phyloP scores from a whole-genome alignment of 1,284 basidiomycete species.

The Apiotrichum laibachii region DNA sequence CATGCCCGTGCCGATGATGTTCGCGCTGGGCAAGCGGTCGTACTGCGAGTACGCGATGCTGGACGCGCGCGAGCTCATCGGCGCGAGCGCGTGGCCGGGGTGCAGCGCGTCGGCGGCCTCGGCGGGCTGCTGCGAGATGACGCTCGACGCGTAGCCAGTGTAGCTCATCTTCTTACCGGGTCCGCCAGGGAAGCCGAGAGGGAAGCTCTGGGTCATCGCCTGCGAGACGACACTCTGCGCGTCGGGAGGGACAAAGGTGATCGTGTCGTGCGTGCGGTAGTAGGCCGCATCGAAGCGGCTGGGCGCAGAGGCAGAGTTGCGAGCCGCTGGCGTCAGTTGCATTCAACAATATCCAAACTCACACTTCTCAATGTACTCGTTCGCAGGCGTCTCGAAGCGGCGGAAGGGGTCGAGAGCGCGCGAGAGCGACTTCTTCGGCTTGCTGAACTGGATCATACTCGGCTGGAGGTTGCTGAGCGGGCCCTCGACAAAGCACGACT shows the following conservation, averaged over 20 bases:
- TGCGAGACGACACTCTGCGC: constrained; percentile 90
- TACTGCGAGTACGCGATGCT: constrained; percentile 79
- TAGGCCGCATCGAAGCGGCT: constrained; percentile 91
- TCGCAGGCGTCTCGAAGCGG: constrained; percentile 70
- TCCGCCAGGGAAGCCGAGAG: constrained; percentile 63
- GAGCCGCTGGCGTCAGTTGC: constrained; percentile 47
- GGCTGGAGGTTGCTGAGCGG: constrained; percentile 93
- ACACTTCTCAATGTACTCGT: constrained; percentile 58
- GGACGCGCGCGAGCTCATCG: constrained; percentile 25
- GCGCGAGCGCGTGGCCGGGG: constrained; percentile 14
- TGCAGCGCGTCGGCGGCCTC: constrained; percentile 61
- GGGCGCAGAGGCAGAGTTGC: constrained; percentile 62
- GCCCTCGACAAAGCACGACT: constrained; percentile 89
- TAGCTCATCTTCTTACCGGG: constrained; percentile 60
- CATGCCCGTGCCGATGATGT: neutral
- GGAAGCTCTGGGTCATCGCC: constrained; percentile 80
- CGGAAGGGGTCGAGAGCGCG: constrained; percentile 89
- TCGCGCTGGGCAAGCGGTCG: constrained; percentile 58
- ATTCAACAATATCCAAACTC: constrained; percentile 7
- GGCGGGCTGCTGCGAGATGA: constrained; percentile 81
- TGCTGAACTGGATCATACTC: constrained; percentile 98
- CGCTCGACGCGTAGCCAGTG: constrained; percentile 81
- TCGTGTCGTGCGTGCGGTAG: constrained; percentile 90
- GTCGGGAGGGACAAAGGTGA: constrained; percentile 92
- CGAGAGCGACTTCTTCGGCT: constrained; percentile 77